Percentiles rank a stretch among this genome's conserved stretches.
These are phyloP conservation scores for Silene noctiflora DNA, from an alignment of 179 eudicot species.

Conservation along the genomic window DNA sequence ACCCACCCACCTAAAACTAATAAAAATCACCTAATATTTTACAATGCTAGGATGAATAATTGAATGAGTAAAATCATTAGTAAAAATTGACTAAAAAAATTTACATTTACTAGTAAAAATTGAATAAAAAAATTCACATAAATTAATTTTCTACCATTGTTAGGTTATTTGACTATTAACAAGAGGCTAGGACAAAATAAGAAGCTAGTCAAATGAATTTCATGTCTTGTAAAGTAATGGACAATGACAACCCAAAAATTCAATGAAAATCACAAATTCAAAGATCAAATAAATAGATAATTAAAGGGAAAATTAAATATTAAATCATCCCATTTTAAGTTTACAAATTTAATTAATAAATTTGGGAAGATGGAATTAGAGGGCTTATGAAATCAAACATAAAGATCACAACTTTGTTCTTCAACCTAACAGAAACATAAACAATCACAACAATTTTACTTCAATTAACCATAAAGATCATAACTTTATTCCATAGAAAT, in stretches of 20 bases:
- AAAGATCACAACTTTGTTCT: conserved; percentile 4
- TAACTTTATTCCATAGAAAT: neutral
- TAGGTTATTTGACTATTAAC: too few relatives aligned
- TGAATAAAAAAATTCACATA: too few relatives aligned
- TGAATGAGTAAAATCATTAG: too few relatives aligned
- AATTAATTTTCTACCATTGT: too few relatives aligned
- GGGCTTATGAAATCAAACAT: neutral
- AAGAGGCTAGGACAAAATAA: too few relatives aligned
- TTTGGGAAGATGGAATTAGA: neutral
- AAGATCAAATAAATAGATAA: neutral
- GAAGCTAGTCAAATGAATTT: too few relatives aligned
- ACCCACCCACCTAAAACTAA: too few relatives aligned
- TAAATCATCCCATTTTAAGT: neutral
- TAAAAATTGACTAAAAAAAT: too few relatives aligned
- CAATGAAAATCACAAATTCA: neutral
- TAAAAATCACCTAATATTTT: too few relatives aligned
- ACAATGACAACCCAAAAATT: neutral
- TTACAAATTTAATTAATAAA: neutral
- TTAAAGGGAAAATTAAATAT: neutral
- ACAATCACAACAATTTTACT: neutral
- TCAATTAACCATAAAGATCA: neutral
- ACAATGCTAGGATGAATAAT: too few relatives aligned
- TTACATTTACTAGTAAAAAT: too few relatives aligned
- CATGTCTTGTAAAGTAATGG: neutral
- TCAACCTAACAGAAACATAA: neutral